Evolutionary conservation across 2,329 filamentous ascomycete species (phyloP).

Genomic region (Alternaria postmessia): DNA sequence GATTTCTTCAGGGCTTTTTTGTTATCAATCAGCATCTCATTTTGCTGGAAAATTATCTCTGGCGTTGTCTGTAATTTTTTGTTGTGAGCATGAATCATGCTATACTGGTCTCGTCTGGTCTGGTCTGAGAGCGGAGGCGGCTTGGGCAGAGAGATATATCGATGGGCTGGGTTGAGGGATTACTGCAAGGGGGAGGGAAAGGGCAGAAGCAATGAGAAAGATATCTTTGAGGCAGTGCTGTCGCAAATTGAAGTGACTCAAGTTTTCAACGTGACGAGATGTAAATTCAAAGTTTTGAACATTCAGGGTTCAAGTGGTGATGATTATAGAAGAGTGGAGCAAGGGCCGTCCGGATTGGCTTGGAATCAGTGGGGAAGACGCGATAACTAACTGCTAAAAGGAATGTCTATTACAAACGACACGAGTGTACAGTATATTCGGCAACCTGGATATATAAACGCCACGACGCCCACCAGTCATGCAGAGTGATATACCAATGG

Average conservation of each 20-base stretch:
- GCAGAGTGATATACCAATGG: background rate
- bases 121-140: conserved; percentile 14
- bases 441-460: background rate
- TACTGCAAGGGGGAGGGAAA: background rate
- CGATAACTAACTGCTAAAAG: too few species aligned
- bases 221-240: conserved; percentile 19
- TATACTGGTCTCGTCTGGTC: background rate
- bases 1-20: background rate
- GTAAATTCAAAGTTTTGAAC: too few species aligned
- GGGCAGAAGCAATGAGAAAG: conserved; percentile 15
- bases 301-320: too few species aligned
- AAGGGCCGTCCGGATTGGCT: too few species aligned
- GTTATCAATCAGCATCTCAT: conserved; percentile 7
- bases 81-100: conserved; percentile 6
- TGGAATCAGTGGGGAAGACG: too few species aligned
- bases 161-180: background rate
- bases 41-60: conserved; percentile 19
- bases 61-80: conserved; percentile 22
- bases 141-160: conserved; percentile 3
- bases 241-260: background rate
- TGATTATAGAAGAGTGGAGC: too few species aligned
- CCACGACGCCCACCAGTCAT: background rate
- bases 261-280: too few species aligned
- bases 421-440: too few species aligned
- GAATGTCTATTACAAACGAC: too few species aligned